These are phyloP conservation scores for Candida glaebosa DNA, from an alignment of 805 yeast genomes.

Conservation along the genomic window DNA sequence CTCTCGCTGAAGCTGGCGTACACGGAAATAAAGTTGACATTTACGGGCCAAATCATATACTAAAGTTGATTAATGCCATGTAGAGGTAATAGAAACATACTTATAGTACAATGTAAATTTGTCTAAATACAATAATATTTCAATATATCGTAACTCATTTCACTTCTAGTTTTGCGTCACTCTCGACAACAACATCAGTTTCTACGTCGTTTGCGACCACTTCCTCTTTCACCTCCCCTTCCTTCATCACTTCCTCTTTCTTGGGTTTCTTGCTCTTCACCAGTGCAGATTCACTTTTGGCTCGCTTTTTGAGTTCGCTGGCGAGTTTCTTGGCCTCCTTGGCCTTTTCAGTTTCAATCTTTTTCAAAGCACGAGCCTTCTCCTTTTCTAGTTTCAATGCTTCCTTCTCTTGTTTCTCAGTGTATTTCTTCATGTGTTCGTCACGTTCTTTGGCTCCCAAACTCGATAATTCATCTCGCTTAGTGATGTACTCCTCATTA, in stretches of 20 bases:
- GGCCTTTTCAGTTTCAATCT: conserved; percentile 13
- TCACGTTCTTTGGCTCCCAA: conserved; percentile 68
- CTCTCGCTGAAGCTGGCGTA: conserved; percentile 20
- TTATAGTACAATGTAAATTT: no score
- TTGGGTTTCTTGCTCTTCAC: conserved; percentile 36
- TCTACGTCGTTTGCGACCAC: conserved; percentile 16
- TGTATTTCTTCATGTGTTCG: conserved; percentile 64
- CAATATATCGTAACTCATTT: no score
- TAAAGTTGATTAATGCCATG: neutral
- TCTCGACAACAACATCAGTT: no score
- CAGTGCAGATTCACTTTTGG: conserved; percentile 5
- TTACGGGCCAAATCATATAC: neutral
- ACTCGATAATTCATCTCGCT: conserved; percentile 46
- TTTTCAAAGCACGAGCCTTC: conserved; percentile 1
- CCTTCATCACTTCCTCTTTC: conserved; percentile 11
- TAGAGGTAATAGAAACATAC: no score
- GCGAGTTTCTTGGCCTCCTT: conserved; percentile 5
- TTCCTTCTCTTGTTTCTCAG: conserved; percentile 42
- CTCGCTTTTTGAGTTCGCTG: conserved; percentile 3
- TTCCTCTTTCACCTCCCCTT: conserved; percentile 11
- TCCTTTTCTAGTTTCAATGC: conserved; percentile 3
- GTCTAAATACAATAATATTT: no score
- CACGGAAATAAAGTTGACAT: neutral
- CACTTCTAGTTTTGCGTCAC: neutral
- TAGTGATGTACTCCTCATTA: conserved; percentile 53